A percentile compares a stretch with the other conserved stretches of the same genome.
Evolutionary conservation across 208 protist species (phyloP).

Genomic region (Leishmania guyanensis): DNA sequence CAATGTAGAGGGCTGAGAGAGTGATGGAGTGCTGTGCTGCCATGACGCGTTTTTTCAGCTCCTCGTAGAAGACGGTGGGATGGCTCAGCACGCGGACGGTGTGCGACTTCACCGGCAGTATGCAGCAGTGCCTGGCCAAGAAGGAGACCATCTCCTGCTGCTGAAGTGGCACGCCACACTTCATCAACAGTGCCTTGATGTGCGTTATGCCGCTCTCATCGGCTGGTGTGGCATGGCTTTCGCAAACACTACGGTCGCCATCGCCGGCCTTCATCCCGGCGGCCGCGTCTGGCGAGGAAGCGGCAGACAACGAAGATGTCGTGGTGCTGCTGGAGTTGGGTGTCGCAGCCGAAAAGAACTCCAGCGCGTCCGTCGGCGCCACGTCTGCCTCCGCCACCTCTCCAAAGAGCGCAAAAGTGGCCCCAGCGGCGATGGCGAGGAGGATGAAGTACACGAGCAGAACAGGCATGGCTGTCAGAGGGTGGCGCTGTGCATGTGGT

Average conservation of each 20-base stretch:
- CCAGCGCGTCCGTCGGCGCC: slow-evolving; percentile 19
- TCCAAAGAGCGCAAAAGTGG: slow-evolving; percentile 48
- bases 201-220: slow-evolving; percentile 10
- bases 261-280: not conserved
- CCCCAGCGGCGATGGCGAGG: slow-evolving; percentile 28
- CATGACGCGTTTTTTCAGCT: slow-evolving; percentile 51
- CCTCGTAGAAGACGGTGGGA: slow-evolving; percentile 71
- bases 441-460: slow-evolving; percentile 52
- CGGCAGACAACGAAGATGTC: not conserved
- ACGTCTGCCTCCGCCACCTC: slow-evolving; percentile 16
- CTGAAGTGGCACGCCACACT: slow-evolving; percentile 20
- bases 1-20: slow-evolving; percentile 89
- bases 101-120: slow-evolving; percentile 60
- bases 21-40: slow-evolving; percentile 55
- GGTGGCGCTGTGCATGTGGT: not conserved
- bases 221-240: not conserved
- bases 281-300: not conserved
- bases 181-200: slow-evolving; percentile 9
- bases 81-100: slow-evolving; percentile 51
- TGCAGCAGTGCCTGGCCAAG: slow-evolving; percentile 58
- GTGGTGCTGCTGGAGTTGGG: not conserved
- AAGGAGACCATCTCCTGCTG: slow-evolving; percentile 62
- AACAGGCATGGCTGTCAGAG: slow-evolving; percentile 11
- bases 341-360: slow-evolving; percentile 30
- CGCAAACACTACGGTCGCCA: not conserved